These are phyloP conservation scores for Spathaspora passalidarum DNA, from an alignment of 805 yeast genomes.

Conservation along the genomic window DNA sequence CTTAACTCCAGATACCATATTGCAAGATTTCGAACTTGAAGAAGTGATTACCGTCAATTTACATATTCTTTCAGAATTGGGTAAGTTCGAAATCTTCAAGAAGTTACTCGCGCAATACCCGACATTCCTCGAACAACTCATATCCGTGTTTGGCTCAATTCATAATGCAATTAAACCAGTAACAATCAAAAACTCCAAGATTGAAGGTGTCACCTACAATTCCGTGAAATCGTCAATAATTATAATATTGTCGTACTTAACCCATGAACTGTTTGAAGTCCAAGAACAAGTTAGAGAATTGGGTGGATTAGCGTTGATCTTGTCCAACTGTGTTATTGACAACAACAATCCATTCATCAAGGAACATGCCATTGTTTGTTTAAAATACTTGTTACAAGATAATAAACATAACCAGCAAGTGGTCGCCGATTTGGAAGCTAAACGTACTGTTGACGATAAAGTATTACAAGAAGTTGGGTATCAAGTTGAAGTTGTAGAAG, in stretches of 20 bases:
- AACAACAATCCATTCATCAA: conserved; percentile 84
- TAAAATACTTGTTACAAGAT: conserved; percentile 61
- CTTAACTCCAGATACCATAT: conserved; percentile 13
- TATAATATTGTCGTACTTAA: conserved; percentile 61
- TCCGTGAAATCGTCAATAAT: conserved; percentile 63
- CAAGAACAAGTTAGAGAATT: conserved; percentile 67
- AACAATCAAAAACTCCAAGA: conserved; percentile 22
- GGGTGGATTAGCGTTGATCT: conserved; percentile 67
- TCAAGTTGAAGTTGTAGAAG: conserved; percentile 69
- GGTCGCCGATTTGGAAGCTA: conserved; percentile 76
- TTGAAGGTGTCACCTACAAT: conserved; percentile 43
- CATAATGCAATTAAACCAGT: conserved; percentile 39
- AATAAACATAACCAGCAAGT: conserved; percentile 73
- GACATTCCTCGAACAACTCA: conserved; percentile 29
- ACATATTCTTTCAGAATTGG: conserved; percentile 38
- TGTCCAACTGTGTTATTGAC: conserved; percentile 83
- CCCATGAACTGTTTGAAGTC: conserved; percentile 46
- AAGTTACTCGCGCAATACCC: conserved; percentile 36
- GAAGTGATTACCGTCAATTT: background rate
- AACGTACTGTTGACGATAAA: conserved; percentile 55
- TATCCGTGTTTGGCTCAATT: conserved; percentile 35
- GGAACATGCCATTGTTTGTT: conserved; percentile 78
- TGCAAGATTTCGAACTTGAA: conserved; percentile 10
- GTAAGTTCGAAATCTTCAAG: conserved; percentile 38
- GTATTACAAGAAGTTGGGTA: conserved; percentile 66